Percentiles rank a stretch among this genome's conserved stretches.
phyloP scores from a whole-genome alignment of 169 alveolate genomes.

The Plasmodium sp. region DNA sequence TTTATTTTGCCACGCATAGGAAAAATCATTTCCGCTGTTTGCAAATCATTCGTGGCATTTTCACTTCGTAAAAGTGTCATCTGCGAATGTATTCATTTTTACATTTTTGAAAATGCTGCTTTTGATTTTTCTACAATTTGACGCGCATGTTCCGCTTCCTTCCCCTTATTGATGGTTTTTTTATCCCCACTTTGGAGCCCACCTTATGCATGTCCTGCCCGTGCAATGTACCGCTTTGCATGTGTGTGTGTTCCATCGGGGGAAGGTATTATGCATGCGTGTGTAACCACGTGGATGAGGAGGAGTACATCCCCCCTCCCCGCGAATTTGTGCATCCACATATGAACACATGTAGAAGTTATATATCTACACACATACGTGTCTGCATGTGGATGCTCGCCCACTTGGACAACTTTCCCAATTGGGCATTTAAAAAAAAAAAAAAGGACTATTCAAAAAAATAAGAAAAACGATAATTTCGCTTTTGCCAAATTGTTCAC shows the following conservation, averaged over 20 bases:
- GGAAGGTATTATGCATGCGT: background rate
- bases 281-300: background rate
- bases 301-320: background rate
- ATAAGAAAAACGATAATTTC: background rate
- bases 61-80: background rate
- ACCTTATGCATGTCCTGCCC: background rate
- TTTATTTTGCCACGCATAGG: background rate
- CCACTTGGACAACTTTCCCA: background rate
- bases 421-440: background rate
- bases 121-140: background rate
- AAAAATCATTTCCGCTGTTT: background rate
- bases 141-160: background rate
- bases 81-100: background rate
- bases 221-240: background rate
- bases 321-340: background rate
- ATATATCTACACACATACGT: background rate
- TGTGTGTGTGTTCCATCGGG: background rate
- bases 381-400: background rate
- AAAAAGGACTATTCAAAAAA: background rate
- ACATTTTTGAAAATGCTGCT: background rate
- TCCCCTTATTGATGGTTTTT: background rate
- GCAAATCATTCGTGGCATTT: background rate
- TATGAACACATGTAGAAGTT: background rate
- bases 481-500: background rate
- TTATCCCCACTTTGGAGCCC: background rate